Base-by-base conservation (phyloP, 768 basidiomycete species). In the Antrodiella citrinella region DNA sequence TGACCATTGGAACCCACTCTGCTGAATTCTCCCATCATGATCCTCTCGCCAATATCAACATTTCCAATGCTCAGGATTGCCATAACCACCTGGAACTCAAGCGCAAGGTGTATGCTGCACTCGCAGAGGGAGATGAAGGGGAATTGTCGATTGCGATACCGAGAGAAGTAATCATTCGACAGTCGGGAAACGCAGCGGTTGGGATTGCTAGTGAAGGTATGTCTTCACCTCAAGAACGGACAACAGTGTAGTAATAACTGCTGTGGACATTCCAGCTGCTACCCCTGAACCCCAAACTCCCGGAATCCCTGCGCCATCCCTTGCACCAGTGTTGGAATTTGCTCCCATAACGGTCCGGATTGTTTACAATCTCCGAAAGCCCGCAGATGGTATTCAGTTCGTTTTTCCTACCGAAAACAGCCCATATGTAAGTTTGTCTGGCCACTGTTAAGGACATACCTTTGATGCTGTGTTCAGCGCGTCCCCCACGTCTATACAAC, bases 401-500 rank as follows among this genome's bases (percentile, higher is more conserved):
- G 80, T 93, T 40, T 54, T 85, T 19, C 89, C 90, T 2, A 81
- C 79, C 35, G 89, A 93, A 55, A 69, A 81, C n/a, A 81, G 88
- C 68, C 88, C 91, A 57, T 82, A 87, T 61, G 91, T 92, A 65
- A 74, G 89, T 74, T n/a, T 11, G 22, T 18, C 40, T 1, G 9
- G 10, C 53, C n/a, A 26, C 22, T 18, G 21, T 23, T 23, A 19
- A 23, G 10, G 30, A 35, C 10, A 4, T 18, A 1, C n/a, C 7
- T 35, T 45, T 45, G 20, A 57, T 50, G 47, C 44, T n/a, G 23
- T 38, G 12, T 44, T 5, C 51, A 95, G 91, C 86, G 90, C 55
- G 82, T 93, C 53, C 95, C 95, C 44, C 96, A 98, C 68, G 85
- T 86, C 42, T 98, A 86, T 61, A 91, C 93, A 2, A 86, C 84